Evolutionary conservation across 148 eudicot genomes (phyloP).

Genomic region (Oxyria digyna): DNA sequence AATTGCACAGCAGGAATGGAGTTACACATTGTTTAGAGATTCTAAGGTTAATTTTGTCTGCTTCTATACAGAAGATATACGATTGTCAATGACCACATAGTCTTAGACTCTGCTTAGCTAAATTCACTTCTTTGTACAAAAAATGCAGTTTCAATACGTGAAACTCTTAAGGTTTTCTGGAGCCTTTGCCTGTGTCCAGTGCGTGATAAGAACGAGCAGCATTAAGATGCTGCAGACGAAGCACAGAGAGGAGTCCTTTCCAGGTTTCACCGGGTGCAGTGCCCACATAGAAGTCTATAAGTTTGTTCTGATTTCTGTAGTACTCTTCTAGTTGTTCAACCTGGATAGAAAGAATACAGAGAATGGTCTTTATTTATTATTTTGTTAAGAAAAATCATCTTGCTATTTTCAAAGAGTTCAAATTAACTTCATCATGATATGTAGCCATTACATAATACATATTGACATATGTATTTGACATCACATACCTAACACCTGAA

Average conservation of each 20-base stretch:
- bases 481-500: neutral
- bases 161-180: conserved; percentile 14
- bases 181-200: conserved; percentile 13
- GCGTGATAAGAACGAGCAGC: conserved; percentile 18
- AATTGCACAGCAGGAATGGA: neutral
- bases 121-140: conserved; percentile 2
- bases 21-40: neutral
- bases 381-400: neutral
- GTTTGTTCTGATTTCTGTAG: conserved; percentile 27
- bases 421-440: neutral
- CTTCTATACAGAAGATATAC: neutral
- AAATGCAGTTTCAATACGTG: neutral
- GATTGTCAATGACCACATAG: neutral
- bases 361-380: too few species aligned
- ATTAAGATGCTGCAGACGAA: conserved; percentile 23
- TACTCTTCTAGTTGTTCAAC: conserved; percentile 20
- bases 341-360: conserved; percentile 9
- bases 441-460: too few species aligned
- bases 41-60: neutral
- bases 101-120: neutral
- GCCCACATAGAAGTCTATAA: conserved; percentile 27
- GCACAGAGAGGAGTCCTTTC: conserved; percentile 32
- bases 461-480: too few species aligned
- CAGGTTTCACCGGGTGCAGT: conserved; percentile 24
- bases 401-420: too few species aligned